Evolutionary conservation across 371 early-diverging fungal species (phyloP), one percentile per base, ranked within the genome.

Genomic region (Cokeromyces recurvatus): DNA sequence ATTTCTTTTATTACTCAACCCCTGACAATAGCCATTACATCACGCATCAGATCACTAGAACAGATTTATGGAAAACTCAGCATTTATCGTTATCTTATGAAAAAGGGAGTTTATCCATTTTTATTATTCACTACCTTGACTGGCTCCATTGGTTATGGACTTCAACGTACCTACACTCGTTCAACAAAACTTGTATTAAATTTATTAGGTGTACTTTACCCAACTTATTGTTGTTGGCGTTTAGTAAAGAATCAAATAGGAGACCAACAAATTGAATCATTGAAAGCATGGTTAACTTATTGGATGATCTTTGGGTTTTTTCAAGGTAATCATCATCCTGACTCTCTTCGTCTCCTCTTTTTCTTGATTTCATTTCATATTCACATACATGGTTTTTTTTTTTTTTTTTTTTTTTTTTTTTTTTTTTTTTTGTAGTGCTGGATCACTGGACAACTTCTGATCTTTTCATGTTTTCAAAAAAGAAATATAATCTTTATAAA

Each of bases 281-380:
- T 54, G 15, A 68, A 64, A 42, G 52, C 64, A 15, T 78, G 78
- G 78, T 47, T 78, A 17, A 74, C 75, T 37, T 78, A 78, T 49
- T 78, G 78, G 78, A 51, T 71, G 29, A 31, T 74, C 2, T 78
- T 66, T 56, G 78, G 78, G 5, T 62, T 58, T 21, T 48, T 78
- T 32, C 73, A 72, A 66, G 66, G 74, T 74, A n/a, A n/a, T n/a
- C n/a, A n/a, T n/a, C n/a, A n/a, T n/a, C n/a, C n/a, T n/a, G n/a
- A n/a, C n/a, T n/a, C n/a, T n/a, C n/a, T n/a, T n/a, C n/a, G n/a
- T n/a, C n/a, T n/a, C n/a, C n/a, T n/a, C n/a, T n/a, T n/a, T n/a
- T n/a, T n/a, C n/a, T n/a, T n/a, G n/a, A n/a, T n/a, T n/a, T n/a
- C n/a, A n/a, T n/a, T n/a, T n/a, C n/a, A n/a, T n/a, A n/a, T n/a